Base-by-base conservation (phyloP, 345 rosid genomes). In the Microthlaspi erraticum region DNA sequence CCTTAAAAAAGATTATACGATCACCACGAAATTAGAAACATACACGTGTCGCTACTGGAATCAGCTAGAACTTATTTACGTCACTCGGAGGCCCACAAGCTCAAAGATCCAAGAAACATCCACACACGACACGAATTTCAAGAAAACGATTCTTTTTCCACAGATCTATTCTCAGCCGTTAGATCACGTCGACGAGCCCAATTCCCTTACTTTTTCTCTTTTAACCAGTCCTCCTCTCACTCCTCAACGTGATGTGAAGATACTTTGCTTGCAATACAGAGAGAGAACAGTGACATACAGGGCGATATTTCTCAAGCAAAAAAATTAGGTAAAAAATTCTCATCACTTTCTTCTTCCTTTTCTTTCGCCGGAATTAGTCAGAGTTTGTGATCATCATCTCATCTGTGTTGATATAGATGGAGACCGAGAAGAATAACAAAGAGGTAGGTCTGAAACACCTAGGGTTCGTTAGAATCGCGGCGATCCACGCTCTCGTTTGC, bases 401-500 rank as follows among this genome's bases (percentile, higher is more conserved):
- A 5, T 38, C n/a, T 37, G 13, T 20, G 51, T 51, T 29, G 12
- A 53, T 60, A 7, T 44, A 68, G 79, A 76, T 76, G 80, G 78
- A 76, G 79, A 81, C 81, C 69, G 92, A 88, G 79, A 52, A 16
- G 11, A 85, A 78, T 57, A 79, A 36, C 57, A 79, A 73, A 72
- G 78, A 75, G 12, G 50, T 43, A 46, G 86, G 64, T 31, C 83
- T 93, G 75, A 89, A 86, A 70, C 94, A 85, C 68, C 81, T 93
- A n/a, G 88, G 84, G 6, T 81, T 91, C 64, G 82, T 82, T 50
- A 82, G 88, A 79, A 33, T 84, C 29, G 83, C 91, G 1, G 84
- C 94, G 80, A 82, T 91, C 56, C 80, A 79, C 1, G 20, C 78
- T 12, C 70, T 93, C 50, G 77, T 83, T 7, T 64, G 71, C 68